Evolutionary conservation across 495 filamentous ascomycete species (phyloP).

Genomic region (Annulohypoxylon nitens): DNA sequence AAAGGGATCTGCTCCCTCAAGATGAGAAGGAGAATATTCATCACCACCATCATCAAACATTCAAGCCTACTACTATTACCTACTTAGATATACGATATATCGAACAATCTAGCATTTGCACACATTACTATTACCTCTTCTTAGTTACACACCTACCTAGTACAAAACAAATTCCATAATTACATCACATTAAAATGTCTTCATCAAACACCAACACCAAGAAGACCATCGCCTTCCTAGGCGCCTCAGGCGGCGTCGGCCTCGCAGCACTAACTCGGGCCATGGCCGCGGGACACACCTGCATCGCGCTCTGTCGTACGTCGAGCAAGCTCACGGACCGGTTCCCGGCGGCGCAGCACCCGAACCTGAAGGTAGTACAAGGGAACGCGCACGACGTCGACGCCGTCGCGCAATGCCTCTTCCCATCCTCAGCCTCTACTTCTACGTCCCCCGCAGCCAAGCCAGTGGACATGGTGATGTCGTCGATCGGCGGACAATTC

Average conservation of each 20-base stretch:
- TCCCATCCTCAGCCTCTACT: neutral
- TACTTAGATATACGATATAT: neutral
- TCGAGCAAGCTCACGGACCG: conserved; percentile 70
- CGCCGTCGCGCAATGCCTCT: conserved; percentile 56
- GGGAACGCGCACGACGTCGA: conserved; percentile 65
- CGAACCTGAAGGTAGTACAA: conserved; percentile 62
- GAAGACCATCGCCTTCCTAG: conserved; percentile 67
- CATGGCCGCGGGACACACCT: conserved; percentile 65
- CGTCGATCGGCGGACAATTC: conserved; percentile 61
- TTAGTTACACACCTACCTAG: neutral
- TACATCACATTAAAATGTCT: no score
- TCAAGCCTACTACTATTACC: neutral
- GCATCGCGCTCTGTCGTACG: conserved; percentile 69
- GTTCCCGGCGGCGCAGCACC: conserved; percentile 51
- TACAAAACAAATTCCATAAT: no score
- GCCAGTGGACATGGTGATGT: conserved; percentile 59
- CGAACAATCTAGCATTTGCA: neutral
- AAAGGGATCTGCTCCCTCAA: neutral
- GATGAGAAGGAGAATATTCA: neutral
- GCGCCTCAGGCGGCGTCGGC: conserved; percentile 67
- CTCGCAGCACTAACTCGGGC: conserved; percentile 62
- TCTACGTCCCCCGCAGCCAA: neutral
- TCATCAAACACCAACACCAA: conserved; percentile 14
- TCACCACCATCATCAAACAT: neutral
- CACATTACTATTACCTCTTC: neutral